Evolutionary conservation across 2,329 filamentous ascomycete species (phyloP), one percentile per base, ranked within the genome.

Genomic region (Exophiala spinifera): DNA sequence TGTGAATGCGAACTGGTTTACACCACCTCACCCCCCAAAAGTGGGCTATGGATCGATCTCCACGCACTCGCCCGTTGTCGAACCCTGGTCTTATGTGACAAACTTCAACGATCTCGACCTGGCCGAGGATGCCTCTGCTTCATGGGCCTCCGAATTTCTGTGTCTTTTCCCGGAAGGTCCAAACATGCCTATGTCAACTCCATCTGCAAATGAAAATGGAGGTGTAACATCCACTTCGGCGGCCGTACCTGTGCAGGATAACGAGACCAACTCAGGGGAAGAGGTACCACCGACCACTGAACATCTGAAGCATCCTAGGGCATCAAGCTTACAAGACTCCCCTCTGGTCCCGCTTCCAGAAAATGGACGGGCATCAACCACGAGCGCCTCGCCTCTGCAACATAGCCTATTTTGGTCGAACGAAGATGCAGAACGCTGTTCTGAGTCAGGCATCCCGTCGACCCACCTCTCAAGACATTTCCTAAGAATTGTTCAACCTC

Each of bases 101-200:
- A 47, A 47, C 31, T 47, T 47, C 15, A 19, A 17, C 28, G 7
- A 11, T 14, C 7, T 7, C 21, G 45, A 47, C 21, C 21, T 47
- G 11, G n/a, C 10, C 17, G 45, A 17, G 13, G 45, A 47, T 21
- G 7, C 13, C 8, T 47, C 23, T 19, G 21, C 28, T 17, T 47
- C 45, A 21, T 34, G 21, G 45, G 45, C 45, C 8, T 13, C 10
- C 11, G 45, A 47, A 21, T 47, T 34, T 34, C 33, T 19, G 2
- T 47, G 45, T 17, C 23, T 47, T 10, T 47, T 47, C 31, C 45
- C 45, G 25, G 45, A 47, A 2, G 45, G n/a, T n/a, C 6, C 15
- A 33, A 34, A 21, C n/a, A 6, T 14, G 14, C 21, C 21, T 23
- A 31, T 25, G 23, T 25, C 23, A 25, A 25, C 23, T 25, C 23